Base-by-base conservation (phyloP, 305 asterid genomes). In the Fraxinus floribunda region DNA sequence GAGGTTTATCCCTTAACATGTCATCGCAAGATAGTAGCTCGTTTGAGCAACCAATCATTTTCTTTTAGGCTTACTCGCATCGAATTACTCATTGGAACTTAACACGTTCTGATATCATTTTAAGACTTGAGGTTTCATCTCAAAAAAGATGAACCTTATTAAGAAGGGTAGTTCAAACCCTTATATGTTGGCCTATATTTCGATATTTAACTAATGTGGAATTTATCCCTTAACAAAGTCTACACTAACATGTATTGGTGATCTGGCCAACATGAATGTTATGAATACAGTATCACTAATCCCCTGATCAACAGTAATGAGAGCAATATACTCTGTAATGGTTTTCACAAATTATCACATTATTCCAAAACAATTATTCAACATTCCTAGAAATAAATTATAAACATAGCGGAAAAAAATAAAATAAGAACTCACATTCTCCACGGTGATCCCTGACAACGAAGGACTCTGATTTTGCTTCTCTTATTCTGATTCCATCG, bases 391-490 rank as follows among this genome's bases (percentile, higher is more conserved):
- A 13, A 68, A 11, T 29, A 29, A 68, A 68, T 29, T 68, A 29
- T 26, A 29, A 82, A 89, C 98, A 68, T 10, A 13, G 15, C 9
- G 34, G 68, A 3, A 64, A 44, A 8, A 38, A 52, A 91, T 52
- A 36, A 75, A 5, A 70, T 46, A 77, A 78, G 77, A 57, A 57
- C 8, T 71, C 88, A 96, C 99, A 85, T 85, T 94, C 98, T 85
- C 99, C 99, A 22, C 98, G 94, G 85, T 94, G 98, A 90, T 94
- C 99, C 89, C 95, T 90, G 70, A 96, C 99, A 81, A 96, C 77
- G 62, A 96, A 96, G 24, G 97, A 89, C 80, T 96, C 97, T 0
- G 98, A 92, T 90, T 87, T 91, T 13, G 97, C 98, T 85, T 93
- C 98, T 86, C 91, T 91, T 39, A 94, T 90, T 81, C 94, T 87